Evolutionary conservation across 2,329 filamentous ascomycete genomes (phyloP).

Genomic region (Aspergillus texensis): DNA sequence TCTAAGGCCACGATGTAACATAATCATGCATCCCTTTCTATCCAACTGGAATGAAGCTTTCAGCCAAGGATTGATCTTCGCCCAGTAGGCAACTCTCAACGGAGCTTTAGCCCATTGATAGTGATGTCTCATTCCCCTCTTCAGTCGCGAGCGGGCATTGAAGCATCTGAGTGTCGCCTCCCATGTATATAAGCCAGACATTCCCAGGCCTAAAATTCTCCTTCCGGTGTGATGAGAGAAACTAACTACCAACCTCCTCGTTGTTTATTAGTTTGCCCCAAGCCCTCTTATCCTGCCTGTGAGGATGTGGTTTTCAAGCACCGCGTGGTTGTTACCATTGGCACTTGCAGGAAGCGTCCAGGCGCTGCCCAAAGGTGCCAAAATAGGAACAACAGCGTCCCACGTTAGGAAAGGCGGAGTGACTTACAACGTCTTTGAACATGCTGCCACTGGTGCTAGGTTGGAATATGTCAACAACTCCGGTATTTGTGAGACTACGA

Average conservation of each 20-base stretch:
- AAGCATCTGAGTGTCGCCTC: background rate
- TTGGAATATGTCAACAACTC: constrained; percentile 56
- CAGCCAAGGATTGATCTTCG: constrained; percentile 1
- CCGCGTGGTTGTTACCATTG: background rate
- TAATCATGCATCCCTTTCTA: background rate
- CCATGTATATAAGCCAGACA: background rate
- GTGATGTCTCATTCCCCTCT: background rate
- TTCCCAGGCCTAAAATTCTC: background rate
- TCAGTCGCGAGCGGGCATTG: background rate
- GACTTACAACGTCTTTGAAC: constrained; percentile 52
- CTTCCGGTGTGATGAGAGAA: background rate
- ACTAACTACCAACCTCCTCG: background rate
- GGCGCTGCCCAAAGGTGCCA: constrained; percentile 3
- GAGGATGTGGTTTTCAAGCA: background rate
- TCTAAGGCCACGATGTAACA: background rate
- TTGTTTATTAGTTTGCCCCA: background rate
- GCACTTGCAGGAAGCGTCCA: background rate
- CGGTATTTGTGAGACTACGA: constrained; percentile 55
- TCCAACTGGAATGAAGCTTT: background rate
- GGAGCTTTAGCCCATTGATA: background rate
- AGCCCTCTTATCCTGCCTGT: background rate
- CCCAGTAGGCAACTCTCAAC: background rate
- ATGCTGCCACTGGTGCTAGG: constrained; percentile 49
- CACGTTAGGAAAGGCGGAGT: constrained; percentile 39
- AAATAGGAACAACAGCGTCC: constrained; percentile 17